Evolutionary conservation across 2,329 filamentous ascomycete genomes (phyloP).

Genomic region (Claviceps sp.): DNA sequence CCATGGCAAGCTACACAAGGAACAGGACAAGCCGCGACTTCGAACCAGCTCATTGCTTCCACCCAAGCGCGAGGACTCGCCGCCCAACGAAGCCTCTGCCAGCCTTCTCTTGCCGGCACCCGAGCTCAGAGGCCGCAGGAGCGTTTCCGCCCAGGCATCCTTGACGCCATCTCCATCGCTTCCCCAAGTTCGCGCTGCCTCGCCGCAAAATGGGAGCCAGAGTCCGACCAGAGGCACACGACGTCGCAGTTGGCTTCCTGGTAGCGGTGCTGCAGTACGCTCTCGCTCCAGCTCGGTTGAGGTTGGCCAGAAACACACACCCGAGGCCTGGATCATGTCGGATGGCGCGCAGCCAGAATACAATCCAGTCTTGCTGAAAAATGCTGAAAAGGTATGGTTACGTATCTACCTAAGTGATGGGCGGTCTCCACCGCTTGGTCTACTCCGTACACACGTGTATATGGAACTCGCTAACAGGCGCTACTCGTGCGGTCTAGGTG

Average conservation of each 20-base stretch:
- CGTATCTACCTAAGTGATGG: no score
- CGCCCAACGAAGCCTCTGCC: constrained; percentile 1
- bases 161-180: constrained; percentile 1
- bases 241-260: constrained; percentile 42
- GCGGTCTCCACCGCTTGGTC: background rate
- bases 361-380: constrained; percentile 35
- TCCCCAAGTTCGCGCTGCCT: constrained; percentile 15
- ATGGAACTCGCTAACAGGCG: no score
- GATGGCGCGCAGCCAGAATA: constrained; percentile 41
- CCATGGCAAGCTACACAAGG: constrained; percentile 19
- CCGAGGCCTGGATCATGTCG: constrained; percentile 41
- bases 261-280: constrained; percentile 25
- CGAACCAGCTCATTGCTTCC: constrained; percentile 22
- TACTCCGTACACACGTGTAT: no score
- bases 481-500: constrained; percentile 29
- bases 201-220: constrained; percentile 22
- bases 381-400: constrained; percentile 38
- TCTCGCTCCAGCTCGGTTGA: constrained; percentile 37
- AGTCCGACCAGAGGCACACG: constrained; percentile 32
- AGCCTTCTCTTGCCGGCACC: constrained; percentile 4
- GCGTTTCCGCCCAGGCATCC: constrained; percentile 33
- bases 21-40: constrained; percentile 12
- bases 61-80: constrained; percentile 10
- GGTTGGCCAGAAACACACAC: constrained; percentile 10
- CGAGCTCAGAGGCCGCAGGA: constrained; percentile 28